These are phyloP conservation scores for Plasmodium malariae DNA, from an alignment of 169 alveolate genomes.

Conservation along the genomic window DNA sequence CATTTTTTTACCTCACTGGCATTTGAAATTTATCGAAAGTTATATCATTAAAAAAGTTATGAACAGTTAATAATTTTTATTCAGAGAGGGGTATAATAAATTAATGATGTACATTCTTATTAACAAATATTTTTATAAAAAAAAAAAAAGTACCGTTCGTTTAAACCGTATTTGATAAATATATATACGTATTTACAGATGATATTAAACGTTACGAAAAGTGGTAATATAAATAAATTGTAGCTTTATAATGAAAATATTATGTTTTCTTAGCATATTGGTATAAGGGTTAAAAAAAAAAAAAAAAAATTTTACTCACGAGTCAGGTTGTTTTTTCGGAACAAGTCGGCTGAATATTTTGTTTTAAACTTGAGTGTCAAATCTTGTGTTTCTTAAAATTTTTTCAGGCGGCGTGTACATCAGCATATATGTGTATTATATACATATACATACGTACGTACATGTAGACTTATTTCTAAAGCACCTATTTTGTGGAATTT, in stretches of 20 bases:
- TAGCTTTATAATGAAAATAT: not conserved
- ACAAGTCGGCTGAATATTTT: not conserved
- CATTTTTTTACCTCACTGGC: not conserved
- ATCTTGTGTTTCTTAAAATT: not conserved
- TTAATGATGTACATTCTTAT: not conserved
- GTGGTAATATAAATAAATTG: not conserved
- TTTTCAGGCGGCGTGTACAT: not conserved
- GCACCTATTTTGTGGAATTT: no score
- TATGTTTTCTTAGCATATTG: not conserved
- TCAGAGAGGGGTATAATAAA: not conserved
- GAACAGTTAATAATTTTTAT: slow-evolving; percentile 34
- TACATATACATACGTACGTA: not conserved
- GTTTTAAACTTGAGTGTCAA: not conserved
- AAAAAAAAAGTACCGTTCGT: no score
- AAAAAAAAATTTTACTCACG: no score
- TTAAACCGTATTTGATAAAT: not conserved
- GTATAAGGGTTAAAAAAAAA: not conserved
- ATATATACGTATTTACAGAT: not conserved
- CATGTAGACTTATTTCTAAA: not conserved
- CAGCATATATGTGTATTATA: not conserved
- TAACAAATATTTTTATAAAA: no score
- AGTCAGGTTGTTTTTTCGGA: not conserved
- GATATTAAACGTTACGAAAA: not conserved
- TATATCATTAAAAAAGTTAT: slow-evolving; percentile 14
- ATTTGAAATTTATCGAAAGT: not conserved